Conservation (phyloP, 2,329 filamentous ascomycete genomes). For the Didymella segeticola region DNA sequence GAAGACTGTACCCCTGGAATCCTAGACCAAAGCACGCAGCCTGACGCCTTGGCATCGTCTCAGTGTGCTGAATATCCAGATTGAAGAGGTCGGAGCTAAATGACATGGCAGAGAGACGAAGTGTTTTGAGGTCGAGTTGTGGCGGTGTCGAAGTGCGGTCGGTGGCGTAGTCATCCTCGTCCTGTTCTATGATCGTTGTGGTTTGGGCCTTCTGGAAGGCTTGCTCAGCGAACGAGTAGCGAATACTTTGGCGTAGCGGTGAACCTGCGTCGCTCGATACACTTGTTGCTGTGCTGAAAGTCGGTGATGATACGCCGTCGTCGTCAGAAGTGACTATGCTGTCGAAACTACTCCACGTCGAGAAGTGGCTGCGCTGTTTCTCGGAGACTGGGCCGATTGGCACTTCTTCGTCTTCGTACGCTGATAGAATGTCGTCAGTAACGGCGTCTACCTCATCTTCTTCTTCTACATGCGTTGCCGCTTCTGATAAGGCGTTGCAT, state of each 20-base stretch:
- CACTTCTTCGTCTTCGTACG: slow-evolving; percentile 25
- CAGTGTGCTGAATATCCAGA: slow-evolving; percentile 31
- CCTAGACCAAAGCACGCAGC: slow-evolving; percentile 42
- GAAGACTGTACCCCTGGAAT: slow-evolving; percentile 45
- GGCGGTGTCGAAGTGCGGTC: slow-evolving; percentile 29
- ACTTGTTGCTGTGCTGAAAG: slow-evolving; percentile 43
- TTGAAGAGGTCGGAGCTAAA: slow-evolving; percentile 42
- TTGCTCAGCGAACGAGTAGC: slow-evolving; percentile 28
- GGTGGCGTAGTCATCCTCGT: slow-evolving; percentile 2
- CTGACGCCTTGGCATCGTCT: slow-evolving; percentile 35
- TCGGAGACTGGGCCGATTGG: slow-evolving; percentile 18
- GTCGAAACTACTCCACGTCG: slow-evolving; percentile 40
- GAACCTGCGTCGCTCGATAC: slow-evolving; percentile 36
- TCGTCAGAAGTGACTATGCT: slow-evolving; percentile 37
- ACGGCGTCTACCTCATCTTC: slow-evolving; percentile 2
- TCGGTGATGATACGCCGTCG: slow-evolving; percentile 37
- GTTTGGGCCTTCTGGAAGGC: slow-evolving; percentile 13
- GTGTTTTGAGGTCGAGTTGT: slow-evolving; percentile 31
- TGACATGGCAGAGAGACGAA: slow-evolving; percentile 31
- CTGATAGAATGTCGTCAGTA: slow-evolving; percentile 18
- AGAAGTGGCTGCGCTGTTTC: slow-evolving; percentile 43
- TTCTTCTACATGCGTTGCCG: slow-evolving; percentile 6
- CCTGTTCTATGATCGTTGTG: slow-evolving; percentile 13
- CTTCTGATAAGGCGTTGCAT: slow-evolving; percentile 16
- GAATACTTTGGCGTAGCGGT: slow-evolving; percentile 28